phyloP scores from a whole-genome alignment of 768 basidiomycete genomes.

The Lyophyllum atratum region DNA sequence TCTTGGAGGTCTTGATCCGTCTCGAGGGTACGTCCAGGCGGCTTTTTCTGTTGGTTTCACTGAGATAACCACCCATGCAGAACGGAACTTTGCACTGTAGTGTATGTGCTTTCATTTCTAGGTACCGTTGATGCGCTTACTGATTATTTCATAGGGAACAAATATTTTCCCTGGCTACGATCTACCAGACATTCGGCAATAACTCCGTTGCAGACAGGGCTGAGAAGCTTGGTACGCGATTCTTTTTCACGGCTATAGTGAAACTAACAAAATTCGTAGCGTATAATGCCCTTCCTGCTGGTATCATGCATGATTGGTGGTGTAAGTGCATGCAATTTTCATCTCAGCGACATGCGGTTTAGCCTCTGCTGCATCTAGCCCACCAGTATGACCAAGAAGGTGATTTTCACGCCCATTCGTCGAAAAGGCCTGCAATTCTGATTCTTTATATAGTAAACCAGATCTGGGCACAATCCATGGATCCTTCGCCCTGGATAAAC shows the following conservation, averaged over 20 bases:
- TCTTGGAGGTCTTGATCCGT: constrained; percentile 41
- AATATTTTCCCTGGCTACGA: constrained; percentile 42
- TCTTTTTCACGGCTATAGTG: neutral
- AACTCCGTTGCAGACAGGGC: constrained; percentile 42
- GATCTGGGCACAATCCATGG: constrained; percentile 41
- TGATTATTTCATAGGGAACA: constrained; percentile 31
- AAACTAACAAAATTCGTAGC: constrained; percentile 21
- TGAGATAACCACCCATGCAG: neutral
- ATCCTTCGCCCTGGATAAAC: constrained; percentile 38
- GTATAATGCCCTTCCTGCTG: constrained; percentile 42
- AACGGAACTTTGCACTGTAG: constrained; percentile 39
- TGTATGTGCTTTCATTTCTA: constrained; percentile 24
- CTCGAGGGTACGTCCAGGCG: constrained; percentile 33
- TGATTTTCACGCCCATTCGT: constrained; percentile 7
- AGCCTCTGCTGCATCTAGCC: constrained; percentile 26
- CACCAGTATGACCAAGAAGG: constrained; percentile 48
- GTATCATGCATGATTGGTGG: constrained; percentile 39
- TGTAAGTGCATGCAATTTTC: constrained; percentile 22
- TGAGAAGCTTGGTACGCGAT: constrained; percentile 35
- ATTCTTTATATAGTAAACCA: constrained; percentile 33
- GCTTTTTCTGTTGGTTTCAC: neutral
- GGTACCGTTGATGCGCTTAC: neutral
- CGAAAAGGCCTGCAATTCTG: neutral
- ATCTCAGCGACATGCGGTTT: neutral
- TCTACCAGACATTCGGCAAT: constrained; percentile 43